Conservation (phyloP, 305 asterid genomes). For the Nicotiana rustica region DNA sequence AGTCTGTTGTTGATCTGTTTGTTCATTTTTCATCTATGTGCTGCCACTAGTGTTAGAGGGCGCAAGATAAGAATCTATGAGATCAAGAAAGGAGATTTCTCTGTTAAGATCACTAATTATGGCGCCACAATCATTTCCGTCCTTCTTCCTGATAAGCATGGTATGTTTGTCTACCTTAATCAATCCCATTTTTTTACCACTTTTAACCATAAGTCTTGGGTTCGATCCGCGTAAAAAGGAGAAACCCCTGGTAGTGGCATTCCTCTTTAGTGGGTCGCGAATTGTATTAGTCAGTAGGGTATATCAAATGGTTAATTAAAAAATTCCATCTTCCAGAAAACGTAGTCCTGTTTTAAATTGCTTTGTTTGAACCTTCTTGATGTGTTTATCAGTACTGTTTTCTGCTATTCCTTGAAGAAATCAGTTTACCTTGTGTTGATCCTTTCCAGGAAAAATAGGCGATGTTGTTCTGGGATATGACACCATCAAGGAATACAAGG, state of each 20-base stretch:
- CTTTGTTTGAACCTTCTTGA: conserved; percentile 8
- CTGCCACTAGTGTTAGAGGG: neutral
- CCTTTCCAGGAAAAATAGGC: conserved; percentile 59
- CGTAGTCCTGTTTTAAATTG: neutral
- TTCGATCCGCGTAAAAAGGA: neutral
- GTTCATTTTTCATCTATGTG: conserved; percentile 21
- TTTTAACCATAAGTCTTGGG: neutral
- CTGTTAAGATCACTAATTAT: conserved; percentile 51
- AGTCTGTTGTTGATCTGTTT: neutral
- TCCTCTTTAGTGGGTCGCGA: neutral
- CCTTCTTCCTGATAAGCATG: conserved; percentile 55
- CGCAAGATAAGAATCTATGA: conserved; percentile 42
- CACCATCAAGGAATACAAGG: conserved; percentile 64
- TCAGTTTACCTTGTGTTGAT: neutral
- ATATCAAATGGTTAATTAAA: neutral
- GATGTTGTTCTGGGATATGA: conserved; percentile 87
- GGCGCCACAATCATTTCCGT: conserved; percentile 59
- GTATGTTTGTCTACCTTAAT: conserved; percentile 33
- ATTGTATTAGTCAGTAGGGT: neutral
- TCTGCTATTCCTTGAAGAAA: neutral
- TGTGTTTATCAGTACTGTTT: neutral
- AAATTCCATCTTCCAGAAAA: neutral
- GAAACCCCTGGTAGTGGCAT: neutral
- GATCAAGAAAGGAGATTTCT: conserved; percentile 51
- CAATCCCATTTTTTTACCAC: neutral